Base-by-base conservation (phyloP, 164 flowering plant species). In the Echeveria elegans region DNA sequence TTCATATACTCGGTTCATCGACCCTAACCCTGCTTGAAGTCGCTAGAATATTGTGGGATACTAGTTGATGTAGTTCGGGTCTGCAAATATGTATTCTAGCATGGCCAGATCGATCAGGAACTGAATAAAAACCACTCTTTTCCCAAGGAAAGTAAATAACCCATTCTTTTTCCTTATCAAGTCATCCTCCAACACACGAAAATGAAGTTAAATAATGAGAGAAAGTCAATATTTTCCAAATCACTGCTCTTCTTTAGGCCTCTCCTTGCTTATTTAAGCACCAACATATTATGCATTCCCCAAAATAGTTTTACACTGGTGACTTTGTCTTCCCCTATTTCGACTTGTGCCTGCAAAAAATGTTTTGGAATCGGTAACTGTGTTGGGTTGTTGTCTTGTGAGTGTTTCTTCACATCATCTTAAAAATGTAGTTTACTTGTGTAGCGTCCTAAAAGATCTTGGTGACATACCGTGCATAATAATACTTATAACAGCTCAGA, bases 241-340 rank as follows among this genome's bases (percentile, higher is more conserved):
- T 16, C 5, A 56, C 19, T 12, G 19, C 16, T 23, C 32, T 28
- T 28, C 7, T 14, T 28, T 15, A 3, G 6, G 15, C 26, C 14
- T 52, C 58, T 48, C 29, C 15, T 43, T 23, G 29, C 58, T 52
- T 52, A 52, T 52, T 52, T 52, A 52, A 52, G 58, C 58, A 52
- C 58, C 58, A 52, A 23, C 24, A 48, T 21, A 6, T 48, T 48
- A 48, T 52, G 28, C 6, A 52, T 52, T 52, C 29, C 28, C 21
- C n/a, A n/a, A 21, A 28, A 43, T 15, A 43, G 11, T 45, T 45
- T 45, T 48, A 19, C 53, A 48, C n/a, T 48, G 24, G 23, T 48
- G n/a, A 7, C 53, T 48, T 7, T 48, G 19, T 19, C n/a, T 19
- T 48, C 53, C 19, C n/a, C 19, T 19, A n/a, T 2, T 48, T 48